Percentiles rank a stretch among this genome's conserved stretches.
Conservation (phyloP, 2,329 filamentous ascomycete genomes). For the Trichoderma semiorbis region DNA sequence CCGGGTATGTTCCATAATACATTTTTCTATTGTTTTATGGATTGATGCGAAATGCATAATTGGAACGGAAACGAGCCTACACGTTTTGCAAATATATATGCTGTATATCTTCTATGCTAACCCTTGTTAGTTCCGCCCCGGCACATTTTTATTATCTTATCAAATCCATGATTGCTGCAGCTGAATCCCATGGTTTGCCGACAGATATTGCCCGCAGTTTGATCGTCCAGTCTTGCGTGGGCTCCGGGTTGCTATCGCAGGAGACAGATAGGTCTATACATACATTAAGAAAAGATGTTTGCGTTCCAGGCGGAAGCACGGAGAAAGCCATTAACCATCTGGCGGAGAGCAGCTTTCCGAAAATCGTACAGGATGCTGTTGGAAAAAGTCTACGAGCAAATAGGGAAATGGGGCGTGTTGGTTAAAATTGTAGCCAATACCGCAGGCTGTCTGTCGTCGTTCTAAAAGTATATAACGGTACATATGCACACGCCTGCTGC, state of each 20-base stretch:
- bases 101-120: background rate
- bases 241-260: conserved; percentile 3
- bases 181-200: background rate
- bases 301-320: conserved; percentile 5
- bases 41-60: background rate
- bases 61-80: background rate
- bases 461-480: background rate
- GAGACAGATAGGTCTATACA: conserved; percentile 3
- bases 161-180: conserved; percentile 1
- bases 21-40: background rate
- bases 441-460: background rate
- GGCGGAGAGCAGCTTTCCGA: background rate
- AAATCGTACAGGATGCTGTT: conserved; percentile 1
- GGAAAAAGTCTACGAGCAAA: conserved; percentile 5
- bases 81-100: background rate
- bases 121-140: background rate
- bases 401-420: conserved; percentile 2
- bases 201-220: background rate
- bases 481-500: background rate
- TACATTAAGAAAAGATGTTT: background rate
- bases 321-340: conserved; percentile 3
- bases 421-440: background rate
- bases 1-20: background rate
- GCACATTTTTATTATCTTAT: conserved; percentile 12
- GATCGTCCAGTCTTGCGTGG: conserved; percentile 9